A percentile compares a stretch with the other conserved stretches of the same genome.
These are phyloP conservation scores for Moniliophthora roreri DNA, from an alignment of 1,284 basidiomycete genomes.

Conservation along the genomic window DNA sequence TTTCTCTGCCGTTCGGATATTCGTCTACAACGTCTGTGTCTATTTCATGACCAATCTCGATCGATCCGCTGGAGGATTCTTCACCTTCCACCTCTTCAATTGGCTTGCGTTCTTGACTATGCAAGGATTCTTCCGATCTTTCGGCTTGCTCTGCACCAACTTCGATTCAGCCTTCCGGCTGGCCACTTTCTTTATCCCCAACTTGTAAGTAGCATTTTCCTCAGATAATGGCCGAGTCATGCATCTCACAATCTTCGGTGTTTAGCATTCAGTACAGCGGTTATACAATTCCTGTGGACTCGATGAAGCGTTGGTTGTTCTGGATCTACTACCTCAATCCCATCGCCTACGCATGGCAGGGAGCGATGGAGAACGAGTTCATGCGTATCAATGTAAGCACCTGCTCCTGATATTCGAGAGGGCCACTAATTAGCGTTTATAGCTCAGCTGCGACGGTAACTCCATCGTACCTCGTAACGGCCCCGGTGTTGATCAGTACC, in stretches of 20 bases:
- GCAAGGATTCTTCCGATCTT: slow-evolving; percentile 76
- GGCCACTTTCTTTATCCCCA: slow-evolving; percentile 62
- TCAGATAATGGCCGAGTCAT: neutral
- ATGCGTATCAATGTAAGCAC: slow-evolving; percentile 65
- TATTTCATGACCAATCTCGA: slow-evolving; percentile 76
- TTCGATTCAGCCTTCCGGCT: slow-evolving; percentile 66
- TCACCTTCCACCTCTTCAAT: slow-evolving; percentile 68
- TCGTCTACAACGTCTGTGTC: slow-evolving; percentile 69
- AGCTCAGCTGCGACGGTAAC: slow-evolving; percentile 67
- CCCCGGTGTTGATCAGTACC: slow-evolving; percentile 61
- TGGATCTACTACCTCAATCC: slow-evolving; percentile 86
- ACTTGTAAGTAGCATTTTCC: slow-evolving; percentile 40
- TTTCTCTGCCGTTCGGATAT: slow-evolving; percentile 62
- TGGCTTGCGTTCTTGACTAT: slow-evolving; percentile 62
- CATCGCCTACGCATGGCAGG: slow-evolving; percentile 76
- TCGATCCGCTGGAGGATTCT: slow-evolving; percentile 65
- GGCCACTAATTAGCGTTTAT: slow-evolving; percentile 5
- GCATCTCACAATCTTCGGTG: neutral
- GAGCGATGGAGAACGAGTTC: slow-evolving; percentile 84
- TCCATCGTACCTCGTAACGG: slow-evolving; percentile 75
- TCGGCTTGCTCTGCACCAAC: slow-evolving; percentile 63
- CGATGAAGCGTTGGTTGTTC: slow-evolving; percentile 88
- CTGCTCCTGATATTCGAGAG: slow-evolving; percentile 15
- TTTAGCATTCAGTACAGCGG: slow-evolving; percentile 58
- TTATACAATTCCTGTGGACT: slow-evolving; percentile 70